These are phyloP conservation scores for Nepenthes gracilis DNA, from an alignment of 148 eudicot species.

Conservation along the genomic window DNA sequence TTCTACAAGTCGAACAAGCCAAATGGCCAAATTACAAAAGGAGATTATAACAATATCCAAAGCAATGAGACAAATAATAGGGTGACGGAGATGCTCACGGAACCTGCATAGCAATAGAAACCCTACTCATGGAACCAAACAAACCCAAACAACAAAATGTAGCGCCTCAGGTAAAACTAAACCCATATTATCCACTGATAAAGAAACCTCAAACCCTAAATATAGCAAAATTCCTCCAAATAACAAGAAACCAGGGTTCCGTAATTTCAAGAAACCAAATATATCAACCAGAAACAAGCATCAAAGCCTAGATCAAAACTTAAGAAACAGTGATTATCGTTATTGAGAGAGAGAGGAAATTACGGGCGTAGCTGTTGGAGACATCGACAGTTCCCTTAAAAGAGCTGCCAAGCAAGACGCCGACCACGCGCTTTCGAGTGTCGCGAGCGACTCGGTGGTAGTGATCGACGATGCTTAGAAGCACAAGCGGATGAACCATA, in stretches of 20 bases:
- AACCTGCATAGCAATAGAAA: too few relatives aligned
- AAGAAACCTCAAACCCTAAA: neutral
- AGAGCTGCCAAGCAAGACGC: constrained; percentile 73
- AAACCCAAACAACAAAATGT: too few relatives aligned
- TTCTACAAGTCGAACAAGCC: too few relatives aligned
- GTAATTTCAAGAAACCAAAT: too few relatives aligned
- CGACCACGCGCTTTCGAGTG: constrained; percentile 84
- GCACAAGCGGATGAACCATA: constrained; percentile 84
- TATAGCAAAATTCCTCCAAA: neutral
- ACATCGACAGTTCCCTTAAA: constrained; percentile 79
- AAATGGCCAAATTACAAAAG: too few relatives aligned
- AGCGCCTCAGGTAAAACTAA: too few relatives aligned
- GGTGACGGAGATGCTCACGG: too few relatives aligned
- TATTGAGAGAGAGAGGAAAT: neutral
- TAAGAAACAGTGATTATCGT: neutral
- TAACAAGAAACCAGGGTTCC: too few relatives aligned
- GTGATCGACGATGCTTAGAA: constrained; percentile 90
- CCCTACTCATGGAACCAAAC: too few relatives aligned
- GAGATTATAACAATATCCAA: too few relatives aligned
- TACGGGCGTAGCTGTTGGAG: constrained; percentile 84
- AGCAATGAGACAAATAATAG: too few relatives aligned
- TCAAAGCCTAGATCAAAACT: neutral
- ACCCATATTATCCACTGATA: neutral
- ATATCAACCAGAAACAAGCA: neutral
- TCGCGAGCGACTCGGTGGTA: constrained; percentile 97